These are phyloP conservation scores for Teunomyces kruisii DNA, from an alignment of 805 yeast species.

Conservation along the genomic window DNA sequence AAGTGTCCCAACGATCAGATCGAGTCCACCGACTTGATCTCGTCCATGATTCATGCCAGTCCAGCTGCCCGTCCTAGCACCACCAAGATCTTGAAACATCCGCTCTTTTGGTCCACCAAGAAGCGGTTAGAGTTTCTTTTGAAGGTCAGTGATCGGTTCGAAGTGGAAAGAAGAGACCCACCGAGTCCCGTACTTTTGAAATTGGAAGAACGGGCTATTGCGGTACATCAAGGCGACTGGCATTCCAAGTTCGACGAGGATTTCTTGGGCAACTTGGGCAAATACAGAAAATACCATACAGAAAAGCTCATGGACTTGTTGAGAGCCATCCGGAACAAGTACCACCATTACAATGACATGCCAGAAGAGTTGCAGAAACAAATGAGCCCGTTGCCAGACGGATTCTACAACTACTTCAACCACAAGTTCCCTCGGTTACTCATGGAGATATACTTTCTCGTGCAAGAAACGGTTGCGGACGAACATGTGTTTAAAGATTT, in stretches of 20 bases:
- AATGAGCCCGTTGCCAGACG: constrained; percentile 82
- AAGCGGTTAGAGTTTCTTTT: constrained; percentile 80
- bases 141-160: constrained; percentile 88
- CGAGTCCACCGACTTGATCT: constrained; percentile 74
- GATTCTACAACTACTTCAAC: constrained; percentile 77
- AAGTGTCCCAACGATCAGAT: constrained; percentile 42
- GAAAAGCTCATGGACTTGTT: constrained; percentile 79
- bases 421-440: constrained; percentile 73
- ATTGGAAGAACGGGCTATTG: constrained; percentile 54
- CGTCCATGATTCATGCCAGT: constrained; percentile 66
- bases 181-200: constrained; percentile 58
- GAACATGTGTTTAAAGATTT: constrained; percentile 58
- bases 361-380: constrained; percentile 62
- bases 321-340: constrained; percentile 88
- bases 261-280: constrained; percentile 82
- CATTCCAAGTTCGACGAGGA: constrained; percentile 64
- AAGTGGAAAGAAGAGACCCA: constrained; percentile 78
- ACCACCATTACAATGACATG: constrained; percentile 91
- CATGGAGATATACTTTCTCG: constrained; percentile 69
- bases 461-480: constrained; percentile 53
- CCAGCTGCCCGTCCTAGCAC: constrained; percentile 77
- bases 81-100: constrained; percentile 68
- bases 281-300: constrained; percentile 83
- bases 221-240: constrained; percentile 74
- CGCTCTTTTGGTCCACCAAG: constrained; percentile 78